Conservation (phyloP, 192 early-diverging fungal genomes). For the Dissophora globulifera region DNA sequence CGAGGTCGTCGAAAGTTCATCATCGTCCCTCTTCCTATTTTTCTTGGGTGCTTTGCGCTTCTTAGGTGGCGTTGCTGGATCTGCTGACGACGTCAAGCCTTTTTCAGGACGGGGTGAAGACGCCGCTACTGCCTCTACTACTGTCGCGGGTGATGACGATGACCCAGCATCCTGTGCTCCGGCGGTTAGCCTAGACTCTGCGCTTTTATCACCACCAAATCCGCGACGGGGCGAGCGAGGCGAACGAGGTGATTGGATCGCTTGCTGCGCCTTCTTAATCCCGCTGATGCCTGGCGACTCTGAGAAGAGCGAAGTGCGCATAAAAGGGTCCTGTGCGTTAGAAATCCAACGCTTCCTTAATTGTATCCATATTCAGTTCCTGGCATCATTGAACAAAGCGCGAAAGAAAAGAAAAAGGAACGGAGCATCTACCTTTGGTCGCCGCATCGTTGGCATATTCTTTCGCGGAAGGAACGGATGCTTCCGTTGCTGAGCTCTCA, state of each 20-base stretch:
- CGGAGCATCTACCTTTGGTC: too few species aligned
- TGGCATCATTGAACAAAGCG: too few species aligned
- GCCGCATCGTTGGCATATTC: too few species aligned
- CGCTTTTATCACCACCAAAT: conserved; percentile 23
- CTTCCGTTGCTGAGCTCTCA: neutral
- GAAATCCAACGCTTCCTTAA: neutral
- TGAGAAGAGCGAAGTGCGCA: too few species aligned
- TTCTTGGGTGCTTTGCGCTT: conserved; percentile 22
- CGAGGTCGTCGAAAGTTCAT: conserved; percentile 7
- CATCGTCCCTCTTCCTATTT: conserved; percentile 35
- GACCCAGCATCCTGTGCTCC: neutral
- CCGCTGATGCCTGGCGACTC: conserved; percentile 15
- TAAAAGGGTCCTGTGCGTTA: too few species aligned
- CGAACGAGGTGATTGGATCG: conserved; percentile 18
- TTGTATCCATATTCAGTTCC: too few species aligned
- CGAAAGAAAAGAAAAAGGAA: too few species aligned
- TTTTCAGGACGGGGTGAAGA: too few species aligned
- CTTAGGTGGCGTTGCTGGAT: conserved; percentile 6
- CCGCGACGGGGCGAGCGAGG: conserved; percentile 40
- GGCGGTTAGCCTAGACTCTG: conserved; percentile 1
- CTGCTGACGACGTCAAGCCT: neutral
- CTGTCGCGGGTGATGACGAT: conserved; percentile 1
- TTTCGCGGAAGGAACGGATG: neutral
- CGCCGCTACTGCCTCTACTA: too few species aligned
- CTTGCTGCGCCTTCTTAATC: conserved; percentile 2